Evolutionary conservation across 78 protist genomes (phyloP), one percentile per base, ranked within the genome.

Genomic region (Isochrysis galbana): DNA sequence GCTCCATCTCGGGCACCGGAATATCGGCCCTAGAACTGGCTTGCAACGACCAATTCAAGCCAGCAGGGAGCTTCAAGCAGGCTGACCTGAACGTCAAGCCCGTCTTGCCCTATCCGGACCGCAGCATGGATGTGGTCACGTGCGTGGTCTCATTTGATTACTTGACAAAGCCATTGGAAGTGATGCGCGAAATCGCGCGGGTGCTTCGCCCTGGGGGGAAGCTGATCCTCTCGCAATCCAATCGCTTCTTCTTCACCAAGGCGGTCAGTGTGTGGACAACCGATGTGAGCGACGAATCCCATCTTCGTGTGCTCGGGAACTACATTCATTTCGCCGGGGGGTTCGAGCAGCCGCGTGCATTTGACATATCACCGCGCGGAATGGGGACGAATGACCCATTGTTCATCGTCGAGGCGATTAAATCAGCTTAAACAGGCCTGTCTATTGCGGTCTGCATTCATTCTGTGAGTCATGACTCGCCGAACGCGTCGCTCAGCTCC

Each of bases 161-260:
- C 88, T 5, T 80, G 38, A 80, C 55, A 5, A 1, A 14, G 38
- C 88, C 88, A 0, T 38, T 80, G 14, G 88, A 80, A 4, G 88
- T 80, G 39, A 23, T 80, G 29, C n/a, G 38, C 39, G 88, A 80
- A 38, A 36, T 80, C 32, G 2, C 25, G 25, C 88, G 88, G 38
- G 88, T 80, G 88, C 88, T 80, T 17, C 51, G 51, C 41, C 88
- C 88, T 0, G 88, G 88, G 10, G 88, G 88, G 32, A 0, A 0
- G 2, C 36, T 80, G 32, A 25, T 44, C 88, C 48, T 80, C 88
- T 44, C 54, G 39, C 54, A 44, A 25, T 44, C 55, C 19, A 44
- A 80, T 38, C 47, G 88, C 3, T 44, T 32, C 88, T 80, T 80
- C 55, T 44, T 26, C 47, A 44, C 88, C 48, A 80, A 80, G 88